Evolutionary conservation across 1,284 basidiomycete genomes (phyloP).

Genomic region (Xerocomus cyaneibrunnescens): DNA sequence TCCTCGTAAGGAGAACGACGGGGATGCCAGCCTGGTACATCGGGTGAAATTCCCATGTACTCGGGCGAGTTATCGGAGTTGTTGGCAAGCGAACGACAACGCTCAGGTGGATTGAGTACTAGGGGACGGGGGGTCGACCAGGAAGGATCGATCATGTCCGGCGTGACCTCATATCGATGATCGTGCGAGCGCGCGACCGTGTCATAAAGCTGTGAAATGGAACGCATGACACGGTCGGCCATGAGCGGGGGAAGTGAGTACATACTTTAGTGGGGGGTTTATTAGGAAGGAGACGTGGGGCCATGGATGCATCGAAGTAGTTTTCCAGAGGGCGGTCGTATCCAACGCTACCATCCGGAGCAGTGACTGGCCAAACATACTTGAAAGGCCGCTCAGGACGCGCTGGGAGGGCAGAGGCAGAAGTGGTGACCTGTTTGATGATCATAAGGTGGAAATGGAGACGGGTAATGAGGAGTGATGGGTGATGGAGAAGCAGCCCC

Average conservation of each 20-base stretch:
- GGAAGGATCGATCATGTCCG: conserved; percentile 19
- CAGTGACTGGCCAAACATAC: conserved; percentile 8
- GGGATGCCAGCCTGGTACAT: conserved; percentile 23
- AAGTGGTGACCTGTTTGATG: conserved; percentile 3
- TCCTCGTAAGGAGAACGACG: conserved; percentile 30
- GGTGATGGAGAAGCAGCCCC: conserved; percentile 1
- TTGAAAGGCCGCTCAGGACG: conserved; percentile 13
- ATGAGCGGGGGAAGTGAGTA: not conserved
- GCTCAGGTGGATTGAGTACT: conserved; percentile 15
- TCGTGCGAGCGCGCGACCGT: conserved; percentile 30
- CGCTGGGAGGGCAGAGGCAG: conserved; percentile 14
- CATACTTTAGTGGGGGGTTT: conserved; percentile 18
- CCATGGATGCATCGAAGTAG: conserved; percentile 28
- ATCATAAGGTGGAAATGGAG: conserved; percentile 16
- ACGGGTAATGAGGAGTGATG: not conserved
- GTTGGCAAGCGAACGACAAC: conserved; percentile 14
- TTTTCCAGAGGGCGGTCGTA: conserved; percentile 29
- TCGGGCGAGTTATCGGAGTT: conserved; percentile 14
- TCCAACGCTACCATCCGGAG: conserved; percentile 15
- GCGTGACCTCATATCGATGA: conserved; percentile 12
- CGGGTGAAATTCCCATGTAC: conserved; percentile 28
- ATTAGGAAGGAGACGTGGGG: conserved; percentile 12
- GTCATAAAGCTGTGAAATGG: conserved; percentile 28
- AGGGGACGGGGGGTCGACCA: conserved; percentile 12
- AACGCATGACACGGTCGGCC: not conserved